Percentiles rank a stretch among this genome's conserved stretches.
These are phyloP conservation scores for Didymosphaeria variabile DNA, from an alignment of 2,329 filamentous ascomycete genomes.

Conservation along the genomic window DNA sequence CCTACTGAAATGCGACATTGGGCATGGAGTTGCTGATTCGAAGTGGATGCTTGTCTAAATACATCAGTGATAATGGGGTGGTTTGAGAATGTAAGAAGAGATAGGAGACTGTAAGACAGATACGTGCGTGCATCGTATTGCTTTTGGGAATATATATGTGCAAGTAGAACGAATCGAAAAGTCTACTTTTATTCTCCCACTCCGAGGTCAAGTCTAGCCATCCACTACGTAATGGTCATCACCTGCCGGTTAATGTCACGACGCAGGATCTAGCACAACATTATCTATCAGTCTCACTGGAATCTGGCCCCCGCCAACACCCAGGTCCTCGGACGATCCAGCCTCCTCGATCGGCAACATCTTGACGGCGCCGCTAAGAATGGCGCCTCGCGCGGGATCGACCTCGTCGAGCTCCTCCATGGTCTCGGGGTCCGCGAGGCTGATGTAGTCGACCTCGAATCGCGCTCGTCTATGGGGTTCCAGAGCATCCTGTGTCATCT, in stretches of 20 bases:
- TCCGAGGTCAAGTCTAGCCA: neutral
- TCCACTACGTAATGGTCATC: neutral
- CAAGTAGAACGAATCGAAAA: neutral
- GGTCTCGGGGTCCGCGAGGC: constrained; percentile 83
- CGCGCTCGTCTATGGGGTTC: constrained; percentile 68
- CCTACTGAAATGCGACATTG: too few species aligned
- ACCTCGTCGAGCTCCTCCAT: constrained; percentile 80
- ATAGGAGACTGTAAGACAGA: too few species aligned
- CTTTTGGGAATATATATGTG: neutral
- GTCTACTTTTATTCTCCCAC: neutral
- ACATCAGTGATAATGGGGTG: too few species aligned
- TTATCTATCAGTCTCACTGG: constrained; percentile 93
- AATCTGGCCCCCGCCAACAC: constrained; percentile 76
- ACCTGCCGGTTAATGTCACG: neutral
- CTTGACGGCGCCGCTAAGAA: constrained; percentile 89
- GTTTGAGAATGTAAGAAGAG: too few species aligned
- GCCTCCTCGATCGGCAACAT: constrained; percentile 83
- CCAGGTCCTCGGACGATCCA: constrained; percentile 73
- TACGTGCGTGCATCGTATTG: too few species aligned
- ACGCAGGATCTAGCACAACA: constrained; percentile 65
- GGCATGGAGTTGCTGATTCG: too few species aligned
- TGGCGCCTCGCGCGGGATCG: constrained; percentile 75
- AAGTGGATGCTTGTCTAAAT: too few species aligned
- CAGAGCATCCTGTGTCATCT: constrained; percentile 70
- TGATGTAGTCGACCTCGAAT: constrained; percentile 92